Percentiles rank a stretch among this genome's conserved stretches.
These are phyloP conservation scores for Cercospora nicotianae DNA, from an alignment of 2,329 filamentous ascomycete species.

Conservation along the genomic window DNA sequence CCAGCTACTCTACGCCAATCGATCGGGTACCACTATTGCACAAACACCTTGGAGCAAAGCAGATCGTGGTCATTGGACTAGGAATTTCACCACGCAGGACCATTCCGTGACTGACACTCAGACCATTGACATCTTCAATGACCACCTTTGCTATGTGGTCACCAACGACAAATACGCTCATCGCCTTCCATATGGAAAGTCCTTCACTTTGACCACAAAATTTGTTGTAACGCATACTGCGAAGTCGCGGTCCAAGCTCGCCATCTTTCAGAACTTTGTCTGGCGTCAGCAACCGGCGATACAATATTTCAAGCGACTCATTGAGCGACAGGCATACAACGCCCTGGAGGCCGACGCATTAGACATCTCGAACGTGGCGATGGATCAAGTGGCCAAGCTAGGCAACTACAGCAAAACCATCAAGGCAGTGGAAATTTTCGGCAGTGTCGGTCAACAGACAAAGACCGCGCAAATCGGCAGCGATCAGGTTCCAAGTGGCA, in stretches of 20 bases:
- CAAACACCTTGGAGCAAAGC: conserved; percentile 80
- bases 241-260: conserved; percentile 89
- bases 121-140: conserved; percentile 68
- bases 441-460: conserved; percentile 68
- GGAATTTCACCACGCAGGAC: conserved; percentile 63
- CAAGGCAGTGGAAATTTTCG: conserved; percentile 77
- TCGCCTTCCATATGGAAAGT: conserved; percentile 79
- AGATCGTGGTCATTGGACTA: conserved; percentile 55
- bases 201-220: conserved; percentile 82
- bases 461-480: conserved; percentile 49
- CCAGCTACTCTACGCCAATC: conserved; percentile 83
- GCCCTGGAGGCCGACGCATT: conserved; percentile 72
- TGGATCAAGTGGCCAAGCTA: conserved; percentile 73
- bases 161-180: conserved; percentile 67
- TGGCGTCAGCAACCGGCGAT: conserved; percentile 62
- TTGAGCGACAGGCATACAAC: conserved; percentile 67
- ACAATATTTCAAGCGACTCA: conserved; percentile 51
- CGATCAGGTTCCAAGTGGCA: conserved; percentile 22
- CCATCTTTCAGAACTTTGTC: conserved; percentile 82
- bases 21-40: conserved; percentile 72
- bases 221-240: conserved; percentile 90
- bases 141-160: conserved; percentile 65
- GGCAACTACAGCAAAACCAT: conserved; percentile 73
- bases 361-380: conserved; percentile 72
- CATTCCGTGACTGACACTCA: conserved; percentile 72